Evolutionary conservation across 2,329 filamentous ascomycete genomes (phyloP), one percentile per base, ranked within the genome.

Genomic region (Tolypocladium tundrense): DNA sequence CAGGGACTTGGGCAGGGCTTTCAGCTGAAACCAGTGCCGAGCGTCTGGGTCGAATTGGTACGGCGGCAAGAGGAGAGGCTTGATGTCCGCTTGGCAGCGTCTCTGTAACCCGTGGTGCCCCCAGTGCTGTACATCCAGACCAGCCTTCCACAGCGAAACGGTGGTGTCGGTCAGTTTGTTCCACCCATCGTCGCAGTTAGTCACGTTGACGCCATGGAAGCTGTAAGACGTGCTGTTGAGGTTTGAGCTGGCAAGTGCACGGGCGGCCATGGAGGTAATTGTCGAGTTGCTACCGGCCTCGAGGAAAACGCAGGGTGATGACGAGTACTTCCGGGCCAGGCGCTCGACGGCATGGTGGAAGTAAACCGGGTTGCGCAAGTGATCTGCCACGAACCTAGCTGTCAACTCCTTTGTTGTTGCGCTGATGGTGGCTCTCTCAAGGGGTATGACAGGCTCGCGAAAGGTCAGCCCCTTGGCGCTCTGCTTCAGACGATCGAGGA

Each of bases 331-430:
- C 8, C 70, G 57, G 0, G 67, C 61, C 0, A 81, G 61, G 1
- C 77, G 63, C 42, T 73, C 63, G 0, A 80, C 58, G 0, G 75
- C 79, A 10, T 78, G 67, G 27, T 68, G 41, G 61, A 78, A 79
- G 61, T 68, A 77, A 0, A 81, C 78, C 0, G 78, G 75, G 0
- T 72, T 48, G 1, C 76, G 61, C 64, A 76, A 71, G 55, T 80
- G 78, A 0, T 69, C 56, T 0, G 70, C 54, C 2, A 73, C 60
- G 39, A 66, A 68, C 1, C 24, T 37, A 35, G 60, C 24, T 6
- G 13, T 19, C 2, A 58, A 24, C 4, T 39, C 40, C 41, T n/a
- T 11, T 4, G 16, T 10, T 2, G 13, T 27, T 14, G 6, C 11
- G 45, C 8, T 13, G 31, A 55, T 7, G 7, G 57, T 58, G 5